These are phyloP conservation scores for Haplosporangium sp. DNA, from an alignment of 371 early-diverging fungal species.

Conservation along the genomic window DNA sequence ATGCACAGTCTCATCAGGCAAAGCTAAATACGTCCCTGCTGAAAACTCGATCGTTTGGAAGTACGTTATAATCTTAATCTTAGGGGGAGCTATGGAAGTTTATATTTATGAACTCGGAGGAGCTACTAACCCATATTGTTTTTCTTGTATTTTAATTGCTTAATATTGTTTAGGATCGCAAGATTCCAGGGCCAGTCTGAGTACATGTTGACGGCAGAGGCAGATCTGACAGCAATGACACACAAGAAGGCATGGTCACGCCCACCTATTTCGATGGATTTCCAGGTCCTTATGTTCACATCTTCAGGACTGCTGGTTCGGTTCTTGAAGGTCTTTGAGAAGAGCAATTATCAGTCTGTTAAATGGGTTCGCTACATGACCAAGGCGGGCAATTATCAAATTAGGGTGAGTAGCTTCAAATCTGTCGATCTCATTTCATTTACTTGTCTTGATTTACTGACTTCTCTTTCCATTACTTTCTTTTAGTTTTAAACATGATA, in stretches of 20 bases:
- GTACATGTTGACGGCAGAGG: slow-evolving; percentile 78
- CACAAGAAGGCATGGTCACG: slow-evolving; percentile 88
- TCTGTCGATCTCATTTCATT: background rate
- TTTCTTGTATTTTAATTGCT: too few relatives aligned
- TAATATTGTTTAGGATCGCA: slow-evolving; percentile 67
- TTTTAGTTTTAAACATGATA: background rate
- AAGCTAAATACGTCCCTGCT: slow-evolving; percentile 88
- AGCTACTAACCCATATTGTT: too few relatives aligned
- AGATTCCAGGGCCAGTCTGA: slow-evolving; percentile 90
- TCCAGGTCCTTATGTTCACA: slow-evolving; percentile 92
- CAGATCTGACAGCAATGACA: slow-evolving; percentile 80
- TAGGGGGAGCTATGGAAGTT: too few relatives aligned
- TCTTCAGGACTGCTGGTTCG: slow-evolving; percentile 89
- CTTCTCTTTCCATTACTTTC: too few relatives aligned
- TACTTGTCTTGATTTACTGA: background rate
- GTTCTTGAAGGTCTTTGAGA: slow-evolving; percentile 93
- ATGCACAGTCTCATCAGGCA: slow-evolving; percentile 78
- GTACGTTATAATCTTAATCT: slow-evolving; percentile 61
- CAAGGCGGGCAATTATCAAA: slow-evolving; percentile 90
- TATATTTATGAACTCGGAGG: too few relatives aligned
- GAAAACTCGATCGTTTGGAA: slow-evolving; percentile 93
- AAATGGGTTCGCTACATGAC: slow-evolving; percentile 97
- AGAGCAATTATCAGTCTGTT: slow-evolving; percentile 89
- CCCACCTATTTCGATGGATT: slow-evolving; percentile 92
- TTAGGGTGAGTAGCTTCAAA: slow-evolving; percentile 67